Conservation (phyloP, 2,329 filamentous ascomycete genomes). For the Aspergillus sp. region DNA sequence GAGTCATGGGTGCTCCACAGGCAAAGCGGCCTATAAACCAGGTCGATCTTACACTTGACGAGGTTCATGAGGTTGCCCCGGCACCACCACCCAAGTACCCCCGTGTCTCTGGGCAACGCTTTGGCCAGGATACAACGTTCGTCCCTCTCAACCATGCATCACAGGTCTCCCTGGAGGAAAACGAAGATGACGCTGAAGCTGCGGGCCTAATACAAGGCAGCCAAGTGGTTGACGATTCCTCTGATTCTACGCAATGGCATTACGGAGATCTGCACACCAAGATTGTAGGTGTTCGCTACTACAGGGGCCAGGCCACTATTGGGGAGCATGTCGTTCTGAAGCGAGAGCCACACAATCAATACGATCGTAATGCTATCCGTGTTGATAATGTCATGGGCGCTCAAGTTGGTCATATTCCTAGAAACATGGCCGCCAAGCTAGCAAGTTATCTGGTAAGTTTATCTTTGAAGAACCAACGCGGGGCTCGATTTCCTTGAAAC, state of each 20-base stretch:
- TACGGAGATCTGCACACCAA: constrained; percentile 51
- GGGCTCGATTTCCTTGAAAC: background rate
- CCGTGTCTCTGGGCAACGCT: constrained; percentile 24
- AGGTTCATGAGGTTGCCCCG: constrained; percentile 10
- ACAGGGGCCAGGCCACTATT: constrained; percentile 60
- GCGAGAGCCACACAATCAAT: constrained; percentile 67
- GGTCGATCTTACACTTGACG: constrained; percentile 30
- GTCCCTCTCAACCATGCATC: constrained; percentile 33
- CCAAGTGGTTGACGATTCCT: constrained; percentile 38
- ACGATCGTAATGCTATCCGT: constrained; percentile 74
- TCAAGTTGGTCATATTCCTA: constrained; percentile 79
- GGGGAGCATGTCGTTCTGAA: constrained; percentile 64
- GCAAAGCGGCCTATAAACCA: constrained; percentile 26
- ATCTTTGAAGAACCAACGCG: background rate
- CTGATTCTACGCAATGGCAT: constrained; percentile 33
- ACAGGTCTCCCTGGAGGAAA: constrained; percentile 23
- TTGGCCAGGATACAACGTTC: constrained; percentile 29
- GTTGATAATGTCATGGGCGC: constrained; percentile 72
- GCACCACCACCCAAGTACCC: constrained; percentile 7
- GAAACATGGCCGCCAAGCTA: constrained; percentile 66
- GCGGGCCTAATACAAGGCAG: constrained; percentile 30
- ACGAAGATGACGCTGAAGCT: constrained; percentile 39
- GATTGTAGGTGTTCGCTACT: constrained; percentile 64
- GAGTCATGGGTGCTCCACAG: constrained; percentile 11
- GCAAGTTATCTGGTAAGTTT: constrained; percentile 65